Conservation (phyloP, 108 stramenopile genomes). For the Licmophora abbreviata region DNA sequence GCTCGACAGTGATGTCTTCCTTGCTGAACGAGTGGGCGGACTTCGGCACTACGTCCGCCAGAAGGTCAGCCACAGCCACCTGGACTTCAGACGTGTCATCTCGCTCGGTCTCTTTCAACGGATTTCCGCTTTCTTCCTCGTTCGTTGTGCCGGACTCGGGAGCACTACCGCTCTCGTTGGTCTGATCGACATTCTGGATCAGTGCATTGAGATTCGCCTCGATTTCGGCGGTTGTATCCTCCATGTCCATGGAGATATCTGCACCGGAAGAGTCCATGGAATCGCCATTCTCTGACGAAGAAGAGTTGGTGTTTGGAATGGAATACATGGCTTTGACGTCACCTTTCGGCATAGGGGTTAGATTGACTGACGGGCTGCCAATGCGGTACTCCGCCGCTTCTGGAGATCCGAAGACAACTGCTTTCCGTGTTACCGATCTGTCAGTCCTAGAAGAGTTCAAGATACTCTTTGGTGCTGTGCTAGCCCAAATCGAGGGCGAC, state of each 20-base stretch:
- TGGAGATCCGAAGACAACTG: slow-evolving; percentile 77
- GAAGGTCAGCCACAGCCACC: too few species aligned
- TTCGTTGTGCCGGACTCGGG: too few species aligned
- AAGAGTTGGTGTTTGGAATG: slow-evolving; percentile 21
- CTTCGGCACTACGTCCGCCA: too few species aligned
- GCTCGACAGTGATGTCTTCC: slow-evolving; percentile 1
- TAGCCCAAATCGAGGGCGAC: slow-evolving; percentile 16
- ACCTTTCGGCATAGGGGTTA: slow-evolving; percentile 70
- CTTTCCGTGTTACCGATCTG: background rate
- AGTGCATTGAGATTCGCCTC: slow-evolving; percentile 16
- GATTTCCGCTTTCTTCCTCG: too few species aligned
- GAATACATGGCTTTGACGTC: slow-evolving; percentile 33
- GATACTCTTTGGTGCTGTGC: slow-evolving; percentile 30
- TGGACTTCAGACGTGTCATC: too few species aligned
- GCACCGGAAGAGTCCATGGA: background rate
- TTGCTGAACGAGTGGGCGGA: too few species aligned
- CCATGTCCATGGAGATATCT: background rate
- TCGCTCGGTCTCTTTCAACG: too few species aligned
- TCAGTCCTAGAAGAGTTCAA: slow-evolving; percentile 29
- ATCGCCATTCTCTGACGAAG: background rate
- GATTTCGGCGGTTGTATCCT: slow-evolving; percentile 14
- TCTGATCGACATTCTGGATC: slow-evolving; percentile 9
- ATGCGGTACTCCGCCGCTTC: slow-evolving; percentile 69
- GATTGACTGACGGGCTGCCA: slow-evolving; percentile 61
- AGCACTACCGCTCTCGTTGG: slow-evolving; percentile 6